These are phyloP conservation scores for Alternaria postmessia DNA, from an alignment of 2,329 filamentous ascomycete genomes.

Conservation along the genomic window DNA sequence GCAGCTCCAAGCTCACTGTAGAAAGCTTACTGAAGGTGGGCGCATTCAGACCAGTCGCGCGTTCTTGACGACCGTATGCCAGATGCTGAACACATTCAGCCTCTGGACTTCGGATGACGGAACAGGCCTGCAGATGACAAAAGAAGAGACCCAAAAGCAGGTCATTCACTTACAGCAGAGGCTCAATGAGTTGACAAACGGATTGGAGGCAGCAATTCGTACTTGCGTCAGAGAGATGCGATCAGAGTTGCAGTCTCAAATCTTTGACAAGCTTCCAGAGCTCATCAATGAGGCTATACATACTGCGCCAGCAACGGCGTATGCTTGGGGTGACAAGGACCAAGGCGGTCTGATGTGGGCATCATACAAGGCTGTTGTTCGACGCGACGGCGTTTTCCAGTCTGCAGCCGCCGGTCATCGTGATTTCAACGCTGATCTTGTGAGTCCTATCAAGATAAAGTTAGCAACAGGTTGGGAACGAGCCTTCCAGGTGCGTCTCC, in stretches of 20 bases:
- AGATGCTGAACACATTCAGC: constrained; percentile 62
- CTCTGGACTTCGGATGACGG: constrained; percentile 60
- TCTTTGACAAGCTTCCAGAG: constrained; percentile 56
- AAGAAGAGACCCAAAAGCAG: constrained; percentile 52
- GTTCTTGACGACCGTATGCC: constrained; percentile 62
- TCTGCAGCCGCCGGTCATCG: constrained; percentile 48
- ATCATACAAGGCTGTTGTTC: constrained; percentile 66
- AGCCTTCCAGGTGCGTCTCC: constrained; percentile 55
- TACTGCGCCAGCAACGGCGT: constrained; percentile 45
- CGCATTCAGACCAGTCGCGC: constrained; percentile 55
- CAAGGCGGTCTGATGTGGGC: constrained; percentile 59
- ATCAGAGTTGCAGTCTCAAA: constrained; percentile 53
- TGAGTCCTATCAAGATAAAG: constrained; percentile 51
- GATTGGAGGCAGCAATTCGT: constrained; percentile 53
- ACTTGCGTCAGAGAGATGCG: constrained; percentile 52
- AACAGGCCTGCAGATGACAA: constrained; percentile 51
- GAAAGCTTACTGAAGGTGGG: constrained; percentile 62
- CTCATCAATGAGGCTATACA: constrained; percentile 52
- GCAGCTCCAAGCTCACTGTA: constrained; percentile 66
- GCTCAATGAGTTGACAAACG: constrained; percentile 52
- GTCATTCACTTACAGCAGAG: constrained; percentile 49
- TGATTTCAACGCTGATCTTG: constrained; percentile 54
- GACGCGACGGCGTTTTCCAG: constrained; percentile 59
- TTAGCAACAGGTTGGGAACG: constrained; percentile 56
- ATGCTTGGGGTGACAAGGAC: constrained; percentile 49